phyloP scores from a whole-genome alignment of 2,329 filamentous ascomycete species.

The Diaporthe vaccinii region DNA sequence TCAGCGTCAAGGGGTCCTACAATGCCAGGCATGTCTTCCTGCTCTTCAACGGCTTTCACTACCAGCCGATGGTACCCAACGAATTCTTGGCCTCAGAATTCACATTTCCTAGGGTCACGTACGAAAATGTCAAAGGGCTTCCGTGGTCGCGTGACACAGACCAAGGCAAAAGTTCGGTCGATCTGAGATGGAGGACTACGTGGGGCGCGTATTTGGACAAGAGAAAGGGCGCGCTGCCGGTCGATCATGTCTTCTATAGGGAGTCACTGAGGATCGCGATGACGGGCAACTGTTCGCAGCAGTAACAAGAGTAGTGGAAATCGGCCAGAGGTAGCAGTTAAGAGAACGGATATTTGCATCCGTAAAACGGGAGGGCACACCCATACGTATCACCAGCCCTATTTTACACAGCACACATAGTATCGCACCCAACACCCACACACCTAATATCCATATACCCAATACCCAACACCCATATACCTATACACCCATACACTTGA shows the following conservation, averaged over 20 bases:
- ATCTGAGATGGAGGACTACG: constrained; percentile 17
- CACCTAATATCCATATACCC: too few species aligned
- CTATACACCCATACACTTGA: too few species aligned
- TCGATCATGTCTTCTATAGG: background rate
- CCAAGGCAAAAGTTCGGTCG: constrained; percentile 18
- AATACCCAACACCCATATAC: too few species aligned
- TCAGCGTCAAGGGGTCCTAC: constrained; percentile 49
- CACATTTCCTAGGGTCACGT: constrained; percentile 49
- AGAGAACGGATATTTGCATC: too few species aligned
- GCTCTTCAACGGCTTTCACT: constrained; percentile 47
- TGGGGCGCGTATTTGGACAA: background rate
- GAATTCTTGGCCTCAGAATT: constrained; percentile 51
- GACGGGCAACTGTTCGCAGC: background rate
- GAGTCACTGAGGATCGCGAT: background rate
- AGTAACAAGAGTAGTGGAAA: background rate
- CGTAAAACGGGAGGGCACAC: too few species aligned
- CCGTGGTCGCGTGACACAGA: background rate
- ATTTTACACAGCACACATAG: too few species aligned
- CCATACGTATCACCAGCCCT: too few species aligned
- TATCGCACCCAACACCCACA: too few species aligned
- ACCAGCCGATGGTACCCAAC: constrained; percentile 51
- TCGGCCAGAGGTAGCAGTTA: background rate
- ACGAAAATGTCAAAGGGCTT: constrained; percentile 26
- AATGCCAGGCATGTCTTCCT: constrained; percentile 52
- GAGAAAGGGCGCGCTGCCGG: constrained; percentile 5